Evolutionary conservation across 768 basidiomycete species (phyloP), one percentile per base, ranked within the genome.

Genomic region (Ramaria rubella): DNA sequence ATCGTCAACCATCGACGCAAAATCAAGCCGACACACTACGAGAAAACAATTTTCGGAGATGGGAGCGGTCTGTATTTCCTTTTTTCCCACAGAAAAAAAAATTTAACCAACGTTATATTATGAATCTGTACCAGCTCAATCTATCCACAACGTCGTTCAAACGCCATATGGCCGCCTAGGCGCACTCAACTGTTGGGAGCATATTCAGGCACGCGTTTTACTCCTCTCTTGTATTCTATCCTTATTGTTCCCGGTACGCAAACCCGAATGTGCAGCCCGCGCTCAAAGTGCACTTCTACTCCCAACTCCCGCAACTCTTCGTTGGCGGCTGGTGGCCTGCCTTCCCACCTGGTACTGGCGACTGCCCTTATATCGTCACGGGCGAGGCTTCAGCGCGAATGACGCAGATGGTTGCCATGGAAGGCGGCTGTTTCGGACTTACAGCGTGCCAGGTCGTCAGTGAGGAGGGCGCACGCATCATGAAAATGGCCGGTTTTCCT

Each of bases 21-120:
- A 26, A 45, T 45, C 31, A 53, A 51, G 57, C 48, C 56, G 62
- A 68, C 31, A 63, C 60, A 56, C 46, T 27, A 31, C 29, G 55
- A 56, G 46, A 48, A 49, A n/a, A 27, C 33, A n/a, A 45, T 56
- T 33, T 56, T 33, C 33, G 55, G 55, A 44, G 55, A 56, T 44
- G 55, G 55, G 23, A 31, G 42, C 17, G 55, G 55, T 31, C 29
- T 27, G 43, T 30, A 8, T 19, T 17, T 45, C 9, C 43, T 26
- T 24, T 48, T 31, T 48, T 48, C 21, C n/a, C 46, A 5, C 46
- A 15, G 4, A 27, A 48, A n/a, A 45, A n/a, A 36, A 36, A 17
- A 19, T 42, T n/a, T n/a, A n/a, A n/a, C n/a, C n/a, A n/a, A n/a
- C n/a, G n/a, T n/a, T 4, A 27, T 17, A 19, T 48, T 23, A 48